phyloP scores from a whole-genome alignment of 441 rosid species.

The Dalechampia spathulata region DNA sequence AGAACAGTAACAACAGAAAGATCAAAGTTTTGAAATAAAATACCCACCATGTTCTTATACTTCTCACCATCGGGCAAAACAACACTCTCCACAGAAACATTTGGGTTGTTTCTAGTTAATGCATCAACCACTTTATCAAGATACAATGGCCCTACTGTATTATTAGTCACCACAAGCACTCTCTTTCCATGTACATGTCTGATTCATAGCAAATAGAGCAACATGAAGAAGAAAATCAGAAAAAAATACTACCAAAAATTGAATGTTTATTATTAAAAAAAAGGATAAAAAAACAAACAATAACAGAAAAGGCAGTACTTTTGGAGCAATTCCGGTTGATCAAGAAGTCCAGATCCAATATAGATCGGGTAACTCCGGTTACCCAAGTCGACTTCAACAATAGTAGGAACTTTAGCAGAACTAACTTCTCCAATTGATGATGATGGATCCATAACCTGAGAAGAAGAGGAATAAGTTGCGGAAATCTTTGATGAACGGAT shows the following conservation, averaged over 20 bases:
- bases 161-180: slow-evolving; percentile 88
- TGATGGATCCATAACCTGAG: slow-evolving; percentile 57
- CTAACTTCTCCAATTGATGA: slow-evolving; percentile 30
- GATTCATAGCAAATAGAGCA: no score
- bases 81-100: slow-evolving; percentile 73
- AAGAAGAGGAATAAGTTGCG: slow-evolving; percentile 35
- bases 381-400: slow-evolving; percentile 88
- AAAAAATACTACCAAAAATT: neutral
- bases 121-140: slow-evolving; percentile 74
- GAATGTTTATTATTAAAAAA: neutral
- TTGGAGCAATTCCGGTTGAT: slow-evolving; percentile 78
- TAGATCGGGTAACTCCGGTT: slow-evolving; percentile 88
- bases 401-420: slow-evolving; percentile 35
- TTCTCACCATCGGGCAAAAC: slow-evolving; percentile 92
- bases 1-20: neutral
- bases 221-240: slow-evolving; percentile 2
- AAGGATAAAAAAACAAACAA: neutral
- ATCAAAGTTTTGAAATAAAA: neutral
- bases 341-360: slow-evolving; percentile 80
- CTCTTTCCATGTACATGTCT: slow-evolving; percentile 97
- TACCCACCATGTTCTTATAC: slow-evolving; percentile 64
- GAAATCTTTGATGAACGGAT: slow-evolving; percentile 24
- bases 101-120: slow-evolving; percentile 72
- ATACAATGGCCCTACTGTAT: slow-evolving; percentile 61
- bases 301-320: slow-evolving; percentile 30